These are phyloP conservation scores for Cercospora sesami DNA, from an alignment of 2,329 filamentous ascomycete genomes.

Conservation along the genomic window DNA sequence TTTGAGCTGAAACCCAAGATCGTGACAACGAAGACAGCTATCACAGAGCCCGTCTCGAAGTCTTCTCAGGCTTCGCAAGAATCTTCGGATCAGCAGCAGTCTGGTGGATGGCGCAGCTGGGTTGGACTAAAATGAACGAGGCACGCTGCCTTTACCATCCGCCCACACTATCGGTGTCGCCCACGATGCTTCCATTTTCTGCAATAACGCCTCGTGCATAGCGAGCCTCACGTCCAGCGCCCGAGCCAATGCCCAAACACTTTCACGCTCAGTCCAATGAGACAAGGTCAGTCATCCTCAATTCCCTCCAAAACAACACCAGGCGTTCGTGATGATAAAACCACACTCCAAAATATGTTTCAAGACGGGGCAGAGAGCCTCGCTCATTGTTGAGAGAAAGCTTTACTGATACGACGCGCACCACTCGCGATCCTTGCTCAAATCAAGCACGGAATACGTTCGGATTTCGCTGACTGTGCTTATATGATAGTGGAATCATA, in stretches of 20 bases:
- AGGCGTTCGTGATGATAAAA: constrained; percentile 31
- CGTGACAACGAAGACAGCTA: background rate
- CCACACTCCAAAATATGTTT: constrained; percentile 36
- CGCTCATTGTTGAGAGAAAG: constrained; percentile 18
- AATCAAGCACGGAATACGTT: background rate
- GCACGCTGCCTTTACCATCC: background rate
- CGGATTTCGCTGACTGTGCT: background rate
- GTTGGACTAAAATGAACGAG: background rate
- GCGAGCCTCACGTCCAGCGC: too few species aligned
- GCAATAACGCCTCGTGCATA: too few species aligned
- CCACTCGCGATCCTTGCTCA: background rate
- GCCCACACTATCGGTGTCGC: background rate
- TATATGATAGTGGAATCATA: background rate
- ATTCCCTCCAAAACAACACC: background rate
- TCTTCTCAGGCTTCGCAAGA: background rate
- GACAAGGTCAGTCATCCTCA: constrained; percentile 1
- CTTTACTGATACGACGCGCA: background rate
- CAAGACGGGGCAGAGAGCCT: constrained; percentile 38
- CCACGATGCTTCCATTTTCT: background rate
- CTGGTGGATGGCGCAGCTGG: constrained; percentile 10
- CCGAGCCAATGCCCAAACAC: too few species aligned
- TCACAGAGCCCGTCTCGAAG: background rate
- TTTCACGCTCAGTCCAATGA: too few species aligned
- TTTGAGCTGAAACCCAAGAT: constrained; percentile 47
- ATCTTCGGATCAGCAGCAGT: background rate